Conservation (phyloP, 306 rosid species). For the Senna tora region DNA sequence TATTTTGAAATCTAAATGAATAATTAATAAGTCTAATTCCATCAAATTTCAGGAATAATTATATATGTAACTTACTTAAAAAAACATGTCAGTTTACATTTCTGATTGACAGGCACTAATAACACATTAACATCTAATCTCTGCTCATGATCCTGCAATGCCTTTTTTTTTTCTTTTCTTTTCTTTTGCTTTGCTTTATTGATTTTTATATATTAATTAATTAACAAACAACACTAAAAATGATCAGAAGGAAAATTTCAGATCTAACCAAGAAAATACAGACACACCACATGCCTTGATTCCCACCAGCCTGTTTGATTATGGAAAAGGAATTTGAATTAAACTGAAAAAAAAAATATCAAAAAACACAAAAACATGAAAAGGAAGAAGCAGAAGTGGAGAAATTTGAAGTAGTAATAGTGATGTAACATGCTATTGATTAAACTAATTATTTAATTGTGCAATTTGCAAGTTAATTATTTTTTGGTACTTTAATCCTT, state of each 20-base stretch:
- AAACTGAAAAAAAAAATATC: slow-evolving; percentile 3
- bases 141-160: slow-evolving; percentile 1
- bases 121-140: not conserved
- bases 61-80: not conserved
- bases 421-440: slow-evolving; percentile 36
- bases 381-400: not conserved
- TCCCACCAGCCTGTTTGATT: slow-evolving; percentile 60
- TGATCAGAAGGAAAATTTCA: not conserved
- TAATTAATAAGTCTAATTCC: no score
- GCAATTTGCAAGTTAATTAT: not conserved
- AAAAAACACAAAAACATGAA: not conserved
- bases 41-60: no score
- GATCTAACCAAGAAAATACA: slow-evolving; percentile 1
- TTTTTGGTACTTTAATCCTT: not conserved
- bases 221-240: slow-evolving; percentile 12
- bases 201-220: slow-evolving; percentile 10
- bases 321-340: slow-evolving; percentile 37
- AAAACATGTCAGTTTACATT: not conserved
- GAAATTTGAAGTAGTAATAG: slow-evolving; percentile 12
- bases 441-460: slow-evolving; percentile 13
- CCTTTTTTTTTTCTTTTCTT: slow-evolving; percentile 1
- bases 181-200: slow-evolving; percentile 13
- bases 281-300: slow-evolving; percentile 64
- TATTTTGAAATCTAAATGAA: no score
- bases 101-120: not conserved